Evolutionary conservation across 2,329 filamentous ascomycete species (phyloP).

Genomic region (Tympanopsis confertula): DNA sequence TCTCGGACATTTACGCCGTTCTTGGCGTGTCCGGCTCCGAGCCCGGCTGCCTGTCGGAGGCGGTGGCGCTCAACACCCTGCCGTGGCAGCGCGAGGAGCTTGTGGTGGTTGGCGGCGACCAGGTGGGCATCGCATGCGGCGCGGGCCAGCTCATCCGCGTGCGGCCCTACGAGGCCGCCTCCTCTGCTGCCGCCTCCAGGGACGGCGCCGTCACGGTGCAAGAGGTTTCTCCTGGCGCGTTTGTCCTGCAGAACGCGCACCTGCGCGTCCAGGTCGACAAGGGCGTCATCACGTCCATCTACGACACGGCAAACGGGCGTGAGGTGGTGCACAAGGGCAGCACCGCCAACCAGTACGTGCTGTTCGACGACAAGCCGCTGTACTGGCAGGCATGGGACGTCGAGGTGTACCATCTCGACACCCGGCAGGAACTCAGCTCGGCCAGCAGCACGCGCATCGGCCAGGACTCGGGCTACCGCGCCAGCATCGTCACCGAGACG

Average conservation of each 20-base stretch:
- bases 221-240: slow-evolving; percentile 35
- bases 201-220: slow-evolving; percentile 28
- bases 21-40: slow-evolving; percentile 35
- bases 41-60: slow-evolving; percentile 11
- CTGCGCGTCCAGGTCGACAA: slow-evolving; percentile 39
- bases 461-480: slow-evolving; percentile 37
- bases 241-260: slow-evolving; percentile 42
- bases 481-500: slow-evolving; percentile 46
- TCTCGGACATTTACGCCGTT: slow-evolving; percentile 37
- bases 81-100: slow-evolving; percentile 47
- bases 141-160: slow-evolving; percentile 9
- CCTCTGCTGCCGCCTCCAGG: background rate
- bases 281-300: slow-evolving; percentile 50
- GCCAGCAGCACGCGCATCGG: slow-evolving; percentile 36
- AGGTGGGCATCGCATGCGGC: slow-evolving; percentile 10
- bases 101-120: slow-evolving; percentile 24
- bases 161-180: background rate
- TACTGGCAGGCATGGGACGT: slow-evolving; percentile 67
- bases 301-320: slow-evolving; percentile 41
- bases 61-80: slow-evolving; percentile 45
- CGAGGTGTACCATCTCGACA: slow-evolving; percentile 55
- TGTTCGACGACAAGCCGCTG: slow-evolving; percentile 60
- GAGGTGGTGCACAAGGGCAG: slow-evolving; percentile 36
- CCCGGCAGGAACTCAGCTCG: slow-evolving; percentile 40
- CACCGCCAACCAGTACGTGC: slow-evolving; percentile 54